Conservation (phyloP, 1,284 basidiomycete species). For the Cutaneotrichosporon curvatum region DNA sequence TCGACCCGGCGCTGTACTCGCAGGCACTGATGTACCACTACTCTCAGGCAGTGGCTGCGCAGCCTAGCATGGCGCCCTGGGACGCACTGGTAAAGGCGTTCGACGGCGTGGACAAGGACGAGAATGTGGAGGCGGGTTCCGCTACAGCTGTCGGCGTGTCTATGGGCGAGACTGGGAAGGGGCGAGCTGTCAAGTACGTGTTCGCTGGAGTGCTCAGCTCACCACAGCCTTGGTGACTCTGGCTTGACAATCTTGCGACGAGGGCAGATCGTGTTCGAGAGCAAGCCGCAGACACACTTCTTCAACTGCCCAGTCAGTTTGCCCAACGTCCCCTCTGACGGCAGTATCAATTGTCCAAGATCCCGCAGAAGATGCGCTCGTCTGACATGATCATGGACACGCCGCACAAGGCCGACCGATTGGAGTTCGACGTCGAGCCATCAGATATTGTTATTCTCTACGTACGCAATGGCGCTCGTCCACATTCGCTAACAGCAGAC, state of each 20-base stretch:
- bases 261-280: conserved; percentile 32
- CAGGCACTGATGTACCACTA: conserved; percentile 50
- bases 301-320: conserved; percentile 46
- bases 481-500: conserved; percentile 34
- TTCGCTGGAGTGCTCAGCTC: background rate
- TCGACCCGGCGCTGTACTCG: conserved; percentile 52
- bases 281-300: conserved; percentile 42
- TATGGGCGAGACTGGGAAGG: conserved; percentile 41
- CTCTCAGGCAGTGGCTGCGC: conserved; percentile 24
- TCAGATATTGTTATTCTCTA: conserved; percentile 45
- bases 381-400: conserved; percentile 23
- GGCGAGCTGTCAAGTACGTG: conserved; percentile 49
- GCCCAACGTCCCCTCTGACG: conserved; percentile 7
- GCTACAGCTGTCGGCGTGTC: conserved; percentile 48
- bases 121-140: conserved; percentile 46
- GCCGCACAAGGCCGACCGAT: conserved; percentile 34
- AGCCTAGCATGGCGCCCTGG: conserved; percentile 27
- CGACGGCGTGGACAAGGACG: conserved; percentile 46
- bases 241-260: conserved; percentile 42
- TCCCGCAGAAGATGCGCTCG: conserved; percentile 20
- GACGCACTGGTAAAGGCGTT: conserved; percentile 48
- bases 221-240: conserved; percentile 44
- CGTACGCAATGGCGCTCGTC: conserved; percentile 22
- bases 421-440: conserved; percentile 34
- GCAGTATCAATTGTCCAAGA: conserved; percentile 36